Evolutionary conservation across 228 moss, liverwort and hornwort genomes (phyloP), one percentile per base, ranked within the genome.

Genomic region (Sphagnum fallax): DNA sequence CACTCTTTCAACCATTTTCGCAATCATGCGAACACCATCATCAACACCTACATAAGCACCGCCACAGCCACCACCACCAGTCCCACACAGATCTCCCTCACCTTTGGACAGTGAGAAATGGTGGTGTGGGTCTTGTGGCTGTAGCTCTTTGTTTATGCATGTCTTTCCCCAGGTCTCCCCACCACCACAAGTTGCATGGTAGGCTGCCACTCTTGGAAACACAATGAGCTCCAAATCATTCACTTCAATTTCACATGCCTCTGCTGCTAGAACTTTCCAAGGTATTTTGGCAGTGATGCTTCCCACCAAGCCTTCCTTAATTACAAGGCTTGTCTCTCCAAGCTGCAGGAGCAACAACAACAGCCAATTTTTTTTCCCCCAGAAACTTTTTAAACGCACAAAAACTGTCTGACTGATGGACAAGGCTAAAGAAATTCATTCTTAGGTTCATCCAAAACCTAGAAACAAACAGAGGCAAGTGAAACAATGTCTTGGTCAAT

Each of bases 21-120:
- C 93, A 73, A 98, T 91, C 75, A 90, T 90, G 65, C 93, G 88
- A 65, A 98, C 97, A 71, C 97, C 97, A 65, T 91, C 91, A 79
- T 93, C 97, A 64, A 98, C 91, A 69, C 93, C 97, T 76, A 90
- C 71, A 53, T 98, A 98, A 0, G 90, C 82, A 52, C 84, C 86
- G 64, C 89, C 86, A 69, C 71, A 71, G 6, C 72, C 52, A 16
- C 76, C 78, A 67, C 79, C 88, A 67, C 79, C 88, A 66, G 72
- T 69, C 60, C 80, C 84, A 60, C 83, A 90, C 69, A 60, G 74
- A 62, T 93, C 97, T 58, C 75, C 88, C 52, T 80, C 78, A 5
- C 52, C 67, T 18, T 18, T 16, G 16, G 67, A 49, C 52, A 1
- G 13, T 53, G 55, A 55, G 55, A 55, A 55, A 18, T 58, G 53